These are phyloP conservation scores for Rhizophora mangle DNA, from an alignment of 345 rosid genomes.

Conservation along the genomic window DNA sequence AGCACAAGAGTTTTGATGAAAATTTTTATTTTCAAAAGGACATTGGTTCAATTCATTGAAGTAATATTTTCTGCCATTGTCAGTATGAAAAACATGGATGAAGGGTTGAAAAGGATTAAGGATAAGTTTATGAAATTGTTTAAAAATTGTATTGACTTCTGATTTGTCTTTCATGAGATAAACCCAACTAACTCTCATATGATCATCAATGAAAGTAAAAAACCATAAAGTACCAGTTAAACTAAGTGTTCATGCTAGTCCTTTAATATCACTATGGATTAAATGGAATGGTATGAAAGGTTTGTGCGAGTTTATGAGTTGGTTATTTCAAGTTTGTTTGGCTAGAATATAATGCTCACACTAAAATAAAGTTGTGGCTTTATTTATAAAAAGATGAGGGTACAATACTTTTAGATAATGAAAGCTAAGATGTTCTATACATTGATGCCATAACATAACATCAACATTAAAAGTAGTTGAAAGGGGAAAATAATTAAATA, in stretches of 20 bases:
- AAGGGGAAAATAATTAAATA: too few relatives aligned
- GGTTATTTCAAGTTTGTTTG: not conserved
- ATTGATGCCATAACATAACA: not conserved
- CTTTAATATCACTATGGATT: not conserved
- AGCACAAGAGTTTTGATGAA: too few relatives aligned
- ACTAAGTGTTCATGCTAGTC: not conserved
- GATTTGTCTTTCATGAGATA: not conserved
- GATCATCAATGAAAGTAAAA: not conserved
- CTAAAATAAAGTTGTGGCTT: not conserved
- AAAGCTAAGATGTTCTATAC: not conserved
- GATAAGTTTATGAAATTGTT: too few relatives aligned
- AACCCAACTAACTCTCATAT: not conserved
- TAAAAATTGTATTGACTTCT: too few relatives aligned
- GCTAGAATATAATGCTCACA: not conserved
- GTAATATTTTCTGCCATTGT: too few relatives aligned
- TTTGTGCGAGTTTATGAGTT: not conserved
- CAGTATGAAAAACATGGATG: too few relatives aligned
- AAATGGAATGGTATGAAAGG: not conserved
- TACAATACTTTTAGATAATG: not conserved
- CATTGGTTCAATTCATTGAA: too few relatives aligned
- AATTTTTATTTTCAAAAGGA: too few relatives aligned
- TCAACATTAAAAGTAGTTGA: too few relatives aligned
- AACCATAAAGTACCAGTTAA: not conserved
- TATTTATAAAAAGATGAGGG: not conserved
- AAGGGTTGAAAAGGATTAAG: too few relatives aligned